Percentiles rank a stretch among this genome's conserved stretches.
Conservation (phyloP, 2,329 filamentous ascomycete species). For the Aspergillus viridinutans region DNA sequence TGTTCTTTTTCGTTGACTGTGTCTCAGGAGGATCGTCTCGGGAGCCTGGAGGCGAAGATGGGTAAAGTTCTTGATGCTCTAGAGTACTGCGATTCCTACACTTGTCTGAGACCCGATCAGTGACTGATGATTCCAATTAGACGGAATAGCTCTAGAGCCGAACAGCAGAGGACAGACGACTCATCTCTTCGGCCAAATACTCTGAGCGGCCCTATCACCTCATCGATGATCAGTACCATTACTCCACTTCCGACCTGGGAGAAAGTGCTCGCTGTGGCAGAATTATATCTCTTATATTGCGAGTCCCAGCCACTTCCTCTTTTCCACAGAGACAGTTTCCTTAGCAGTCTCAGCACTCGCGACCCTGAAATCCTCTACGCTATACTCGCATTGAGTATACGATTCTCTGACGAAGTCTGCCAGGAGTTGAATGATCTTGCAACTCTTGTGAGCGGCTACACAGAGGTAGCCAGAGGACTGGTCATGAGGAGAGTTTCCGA, state of each 20-base stretch:
- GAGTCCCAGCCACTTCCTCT: conserved; percentile 50
- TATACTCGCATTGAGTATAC: conserved; percentile 39
- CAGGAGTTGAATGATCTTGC: conserved; percentile 18
- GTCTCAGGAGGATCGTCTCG: conserved; percentile 30
- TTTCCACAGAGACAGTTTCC: conserved; percentile 41
- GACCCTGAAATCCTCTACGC: conserved; percentile 33
- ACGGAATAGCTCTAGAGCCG: conserved; percentile 13
- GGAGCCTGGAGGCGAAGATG: conserved; percentile 31
- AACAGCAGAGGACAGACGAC: conserved; percentile 2
- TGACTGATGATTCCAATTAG: conserved; percentile 4
- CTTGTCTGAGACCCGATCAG: not conserved
- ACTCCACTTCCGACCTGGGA: conserved; percentile 37
- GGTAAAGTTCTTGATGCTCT: conserved; percentile 34
- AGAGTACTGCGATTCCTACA: conserved; percentile 21
- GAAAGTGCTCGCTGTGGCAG: conserved; percentile 35
- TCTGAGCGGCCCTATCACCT: conserved; percentile 4
- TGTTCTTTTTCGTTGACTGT: not conserved
- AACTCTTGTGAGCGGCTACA: conserved; percentile 32
- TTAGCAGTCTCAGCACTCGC: conserved; percentile 38
- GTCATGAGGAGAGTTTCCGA: conserved; percentile 38
- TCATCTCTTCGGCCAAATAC: conserved; percentile 8
- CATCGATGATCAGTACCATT: conserved; percentile 12
- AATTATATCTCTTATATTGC: conserved; percentile 46
- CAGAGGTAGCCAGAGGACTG: conserved; percentile 33
- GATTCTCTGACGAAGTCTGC: conserved; percentile 37